Conservation (phyloP, 2,329 filamentous ascomycete species). For the Monascus ruber region DNA sequence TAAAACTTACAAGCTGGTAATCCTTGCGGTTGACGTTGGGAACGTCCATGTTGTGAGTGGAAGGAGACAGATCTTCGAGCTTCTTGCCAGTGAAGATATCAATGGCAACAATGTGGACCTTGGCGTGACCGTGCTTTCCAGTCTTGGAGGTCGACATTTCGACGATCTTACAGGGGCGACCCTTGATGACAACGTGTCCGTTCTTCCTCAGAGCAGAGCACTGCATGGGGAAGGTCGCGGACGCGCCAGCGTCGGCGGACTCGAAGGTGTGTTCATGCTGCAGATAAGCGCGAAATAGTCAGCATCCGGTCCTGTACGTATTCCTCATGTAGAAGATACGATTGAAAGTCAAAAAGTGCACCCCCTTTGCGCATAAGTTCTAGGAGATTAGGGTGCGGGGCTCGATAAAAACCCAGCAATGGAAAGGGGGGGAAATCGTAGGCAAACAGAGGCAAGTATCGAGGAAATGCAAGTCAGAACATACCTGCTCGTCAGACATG, state of each 20-base stretch:
- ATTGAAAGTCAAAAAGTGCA: background rate
- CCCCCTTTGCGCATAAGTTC: background rate
- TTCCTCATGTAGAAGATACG: background rate
- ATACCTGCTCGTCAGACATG: constrained; percentile 59
- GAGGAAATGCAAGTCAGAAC: constrained; percentile 14
- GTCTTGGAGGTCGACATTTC: constrained; percentile 99
- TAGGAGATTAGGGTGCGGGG: too few relatives aligned
- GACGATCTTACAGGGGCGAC: constrained; percentile 99
- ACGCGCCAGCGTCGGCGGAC: constrained; percentile 90
- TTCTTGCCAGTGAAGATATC: constrained; percentile 99
- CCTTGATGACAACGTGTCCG: constrained; percentile 97
- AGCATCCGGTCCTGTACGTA: background rate
- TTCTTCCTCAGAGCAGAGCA: constrained; percentile 99
- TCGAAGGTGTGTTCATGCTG: constrained; percentile 75
- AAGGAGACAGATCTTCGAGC: constrained; percentile 96
- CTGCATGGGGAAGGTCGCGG: constrained; percentile 91
- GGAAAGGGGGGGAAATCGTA: constrained; percentile 5
- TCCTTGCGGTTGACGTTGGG: constrained; percentile 84
- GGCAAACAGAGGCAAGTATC: too few relatives aligned
- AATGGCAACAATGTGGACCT: constrained; percentile 95
- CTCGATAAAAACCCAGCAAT: constrained; percentile 3
- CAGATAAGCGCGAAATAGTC: background rate
- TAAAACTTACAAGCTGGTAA: constrained; percentile 75
- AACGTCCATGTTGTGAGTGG: constrained; percentile 79
- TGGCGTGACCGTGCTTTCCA: constrained; percentile 99